phyloP scores from a whole-genome alignment of 2,329 filamentous ascomycete genomes.

The Cercospora canescens region DNA sequence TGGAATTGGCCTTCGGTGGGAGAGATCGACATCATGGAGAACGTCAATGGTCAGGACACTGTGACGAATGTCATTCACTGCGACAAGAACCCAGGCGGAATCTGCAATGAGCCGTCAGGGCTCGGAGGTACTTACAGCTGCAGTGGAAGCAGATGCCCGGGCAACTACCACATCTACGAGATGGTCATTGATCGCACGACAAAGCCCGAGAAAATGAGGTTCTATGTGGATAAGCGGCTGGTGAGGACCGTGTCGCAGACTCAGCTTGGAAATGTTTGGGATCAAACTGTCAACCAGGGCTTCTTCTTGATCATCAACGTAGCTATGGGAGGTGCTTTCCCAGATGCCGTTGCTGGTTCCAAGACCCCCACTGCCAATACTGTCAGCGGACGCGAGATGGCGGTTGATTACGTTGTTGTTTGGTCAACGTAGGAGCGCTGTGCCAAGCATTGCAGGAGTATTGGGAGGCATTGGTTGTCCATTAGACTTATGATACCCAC shows the following conservation, averaged over 20 bases:
- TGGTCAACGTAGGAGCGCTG: slow-evolving; percentile 17
- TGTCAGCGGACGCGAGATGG: slow-evolving; percentile 22
- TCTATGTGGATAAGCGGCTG: slow-evolving; percentile 30
- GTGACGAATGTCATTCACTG: slow-evolving; percentile 31
- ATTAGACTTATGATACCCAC: slow-evolving; percentile 1
- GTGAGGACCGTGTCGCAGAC: slow-evolving; percentile 25
- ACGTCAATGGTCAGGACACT: slow-evolving; percentile 31
- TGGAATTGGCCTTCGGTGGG: slow-evolving; percentile 32
- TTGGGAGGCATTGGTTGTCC: background rate
- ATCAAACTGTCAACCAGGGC: slow-evolving; percentile 28
- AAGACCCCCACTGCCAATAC: slow-evolving; percentile 29
- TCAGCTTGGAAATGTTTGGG: slow-evolving; percentile 29
- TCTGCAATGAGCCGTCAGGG: slow-evolving; percentile 33
- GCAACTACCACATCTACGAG: slow-evolving; percentile 35
- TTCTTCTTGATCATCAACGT: slow-evolving; percentile 33
- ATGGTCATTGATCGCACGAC: slow-evolving; percentile 31
- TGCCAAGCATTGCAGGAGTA: background rate
- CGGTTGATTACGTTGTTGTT: slow-evolving; percentile 29
- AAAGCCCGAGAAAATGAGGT: slow-evolving; percentile 27
- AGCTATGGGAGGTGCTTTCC: slow-evolving; percentile 34
- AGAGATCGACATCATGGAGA: slow-evolving; percentile 37
- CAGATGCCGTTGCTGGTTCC: slow-evolving; percentile 28
- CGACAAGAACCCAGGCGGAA: slow-evolving; percentile 35
- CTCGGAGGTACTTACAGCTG: slow-evolving; percentile 21
- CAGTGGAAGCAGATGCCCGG: slow-evolving; percentile 22